Conservation (phyloP, 805 yeast genomes). For the Zygosaccharomyces gambellarensis region DNA sequence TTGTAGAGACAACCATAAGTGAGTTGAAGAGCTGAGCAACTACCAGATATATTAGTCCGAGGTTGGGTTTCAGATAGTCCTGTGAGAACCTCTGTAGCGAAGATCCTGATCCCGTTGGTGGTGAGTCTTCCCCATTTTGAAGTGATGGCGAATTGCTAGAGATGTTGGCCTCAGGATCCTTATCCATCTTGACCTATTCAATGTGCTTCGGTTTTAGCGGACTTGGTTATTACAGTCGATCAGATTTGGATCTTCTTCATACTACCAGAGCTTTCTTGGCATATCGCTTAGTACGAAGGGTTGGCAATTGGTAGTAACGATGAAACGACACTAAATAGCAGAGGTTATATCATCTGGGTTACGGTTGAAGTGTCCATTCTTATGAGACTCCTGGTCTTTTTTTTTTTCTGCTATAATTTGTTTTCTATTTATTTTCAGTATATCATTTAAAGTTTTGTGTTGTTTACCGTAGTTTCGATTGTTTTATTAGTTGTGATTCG, state of each 20-base stretch:
- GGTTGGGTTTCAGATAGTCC: constrained; percentile 33
- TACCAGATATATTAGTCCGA: constrained; percentile 56
- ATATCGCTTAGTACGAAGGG: not conserved
- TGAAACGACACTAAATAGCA: not conserved
- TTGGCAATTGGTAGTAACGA: not conserved
- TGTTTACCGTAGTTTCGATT: no score
- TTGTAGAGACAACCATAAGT: constrained; percentile 69
- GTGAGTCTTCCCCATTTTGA: not conserved
- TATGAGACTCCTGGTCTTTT: no score
- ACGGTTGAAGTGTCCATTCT: no score
- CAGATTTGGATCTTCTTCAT: not conserved
- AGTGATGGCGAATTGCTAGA: not conserved
- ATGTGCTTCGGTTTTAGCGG: not conserved
- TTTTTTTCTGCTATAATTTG: no score
- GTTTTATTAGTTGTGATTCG: not conserved
- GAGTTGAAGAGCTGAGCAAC: constrained; percentile 70
- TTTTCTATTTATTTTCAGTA: no score
- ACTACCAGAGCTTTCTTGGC: not conserved
- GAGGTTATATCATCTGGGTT: no score
- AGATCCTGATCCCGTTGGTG: not conserved
- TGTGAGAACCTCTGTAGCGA: constrained; percentile 10
- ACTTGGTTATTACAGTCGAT: not conserved
- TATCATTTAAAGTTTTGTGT: no score
- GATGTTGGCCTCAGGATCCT: not conserved
- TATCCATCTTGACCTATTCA: not conserved